Evolutionary conservation across 176 grass and related monocot genomes (phyloP).

Genomic region (Avena eriantha): DNA sequence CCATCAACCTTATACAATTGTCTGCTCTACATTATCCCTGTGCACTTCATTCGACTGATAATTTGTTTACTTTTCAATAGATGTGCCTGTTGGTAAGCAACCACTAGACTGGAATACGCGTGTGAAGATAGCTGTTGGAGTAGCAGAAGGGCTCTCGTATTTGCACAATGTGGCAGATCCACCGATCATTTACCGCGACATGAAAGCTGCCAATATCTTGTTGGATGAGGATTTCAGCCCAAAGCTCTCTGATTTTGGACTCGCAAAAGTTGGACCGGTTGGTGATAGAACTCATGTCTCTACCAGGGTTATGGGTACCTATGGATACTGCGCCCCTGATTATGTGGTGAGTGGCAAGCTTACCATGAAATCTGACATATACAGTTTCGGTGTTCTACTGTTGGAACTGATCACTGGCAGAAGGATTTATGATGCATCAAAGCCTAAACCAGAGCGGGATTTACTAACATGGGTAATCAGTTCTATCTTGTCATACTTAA

Average conservation of each 20-base stretch:
- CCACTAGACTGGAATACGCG: slow-evolving; percentile 85
- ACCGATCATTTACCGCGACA: slow-evolving; percentile 91
- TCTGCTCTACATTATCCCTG: not conserved
- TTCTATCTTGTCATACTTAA: slow-evolving; percentile 18
- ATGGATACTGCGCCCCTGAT: slow-evolving; percentile 96
- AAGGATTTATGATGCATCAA: slow-evolving; percentile 77
- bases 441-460: slow-evolving; percentile 55
- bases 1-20: not conserved
- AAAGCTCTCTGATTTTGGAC: slow-evolving; percentile 95
- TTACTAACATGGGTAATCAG: slow-evolving; percentile 77
- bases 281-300: slow-evolving; percentile 88
- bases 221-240: slow-evolving; percentile 80
- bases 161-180: slow-evolving; percentile 90
- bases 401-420: slow-evolving; percentile 89
- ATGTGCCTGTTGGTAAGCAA: slow-evolving; percentile 63
- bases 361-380: slow-evolving; percentile 88
- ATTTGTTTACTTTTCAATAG: slow-evolving; percentile 53
- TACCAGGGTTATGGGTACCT: slow-evolving; percentile 97
- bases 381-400: slow-evolving; percentile 91
- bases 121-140: slow-evolving; percentile 85
- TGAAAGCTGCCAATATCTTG: slow-evolving; percentile 92
- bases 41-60: slow-evolving; percentile 24
- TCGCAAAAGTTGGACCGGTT: slow-evolving; percentile 87
- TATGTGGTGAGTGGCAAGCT: slow-evolving; percentile 86
- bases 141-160: slow-evolving; percentile 82